Evolutionary conservation across 2,329 filamentous ascomycete species (phyloP).

Genomic region (Botrytis byssoidea): DNA sequence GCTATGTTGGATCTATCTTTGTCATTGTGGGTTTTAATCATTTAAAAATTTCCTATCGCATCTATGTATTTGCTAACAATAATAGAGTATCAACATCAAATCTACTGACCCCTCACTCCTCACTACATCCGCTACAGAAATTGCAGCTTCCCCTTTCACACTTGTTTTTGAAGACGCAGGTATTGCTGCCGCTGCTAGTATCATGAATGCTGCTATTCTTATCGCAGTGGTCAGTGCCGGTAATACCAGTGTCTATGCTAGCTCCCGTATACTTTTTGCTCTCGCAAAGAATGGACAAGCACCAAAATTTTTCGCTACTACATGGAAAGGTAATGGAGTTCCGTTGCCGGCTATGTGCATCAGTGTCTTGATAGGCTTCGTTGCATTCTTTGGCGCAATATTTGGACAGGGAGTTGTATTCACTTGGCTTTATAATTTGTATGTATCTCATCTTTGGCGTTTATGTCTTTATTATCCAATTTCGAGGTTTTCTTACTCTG

Average conservation of each 20-base stretch:
- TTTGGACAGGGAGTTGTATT: slow-evolving; percentile 66
- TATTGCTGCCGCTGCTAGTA: slow-evolving; percentile 68
- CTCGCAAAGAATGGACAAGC: slow-evolving; percentile 74
- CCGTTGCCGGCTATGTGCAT: slow-evolving; percentile 61
- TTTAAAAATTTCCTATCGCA: not conserved
- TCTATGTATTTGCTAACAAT: not conserved
- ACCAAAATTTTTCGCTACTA: slow-evolving; percentile 66
- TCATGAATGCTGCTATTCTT: slow-evolving; percentile 77
- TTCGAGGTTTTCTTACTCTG: not conserved
- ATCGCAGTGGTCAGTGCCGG: slow-evolving; percentile 70
- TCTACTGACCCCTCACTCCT: slow-evolving; percentile 64
- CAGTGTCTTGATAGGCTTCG: slow-evolving; percentile 66
- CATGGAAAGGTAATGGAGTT: slow-evolving; percentile 58
- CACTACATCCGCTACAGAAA: slow-evolving; percentile 65
- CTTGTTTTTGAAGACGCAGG: slow-evolving; percentile 54
- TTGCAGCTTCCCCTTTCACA: slow-evolving; percentile 71
- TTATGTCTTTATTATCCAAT: not conserved
- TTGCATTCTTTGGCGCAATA: slow-evolving; percentile 70
- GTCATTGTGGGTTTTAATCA: slow-evolving; percentile 50
- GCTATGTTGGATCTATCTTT: slow-evolving; percentile 77
- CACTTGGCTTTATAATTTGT: slow-evolving; percentile 63
- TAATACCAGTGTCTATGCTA: slow-evolving; percentile 73
- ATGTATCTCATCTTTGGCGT: not conserved
- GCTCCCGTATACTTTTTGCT: slow-evolving; percentile 70
- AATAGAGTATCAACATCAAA: slow-evolving; percentile 63